phyloP scores from a whole-genome alignment of 805 yeast genomes.

The Candida sonorensis region DNA sequence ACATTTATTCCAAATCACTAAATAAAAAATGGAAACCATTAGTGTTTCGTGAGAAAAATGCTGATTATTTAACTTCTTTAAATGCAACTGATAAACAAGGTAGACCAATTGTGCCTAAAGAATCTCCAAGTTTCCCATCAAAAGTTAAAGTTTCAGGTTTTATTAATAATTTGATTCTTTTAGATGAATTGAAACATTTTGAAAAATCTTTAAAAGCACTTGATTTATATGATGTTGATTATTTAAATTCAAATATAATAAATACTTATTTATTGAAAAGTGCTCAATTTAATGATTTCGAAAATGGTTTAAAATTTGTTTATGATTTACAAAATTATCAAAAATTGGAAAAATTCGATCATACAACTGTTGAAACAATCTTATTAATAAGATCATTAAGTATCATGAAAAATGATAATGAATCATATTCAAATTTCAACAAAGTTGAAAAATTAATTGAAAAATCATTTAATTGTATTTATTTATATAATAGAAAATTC shows the following conservation, averaged over 20 bases:
- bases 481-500: background rate
- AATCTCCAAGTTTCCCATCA: slow-evolving; percentile 22
- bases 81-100: slow-evolving; percentile 21
- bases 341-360: slow-evolving; percentile 7
- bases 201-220: slow-evolving; percentile 10
- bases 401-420: slow-evolving; percentile 6
- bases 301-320: slow-evolving; percentile 13
- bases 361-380: slow-evolving; percentile 19
- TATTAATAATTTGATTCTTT: slow-evolving; percentile 15
- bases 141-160: slow-evolving; percentile 17
- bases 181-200: slow-evolving; percentile 19
- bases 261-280: slow-evolving; percentile 21
- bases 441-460: slow-evolving; percentile 11
- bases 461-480: slow-evolving; percentile 7
- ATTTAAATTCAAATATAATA: slow-evolving; percentile 17
- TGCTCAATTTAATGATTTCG: slow-evolving; percentile 16
- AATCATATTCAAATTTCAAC: slow-evolving; percentile 8
- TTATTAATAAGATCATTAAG: slow-evolving; percentile 19
- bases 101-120: slow-evolving; percentile 20
- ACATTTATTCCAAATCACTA: slow-evolving; percentile 17
- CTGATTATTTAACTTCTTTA: slow-evolving; percentile 12
- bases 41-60: slow-evolving; percentile 20
- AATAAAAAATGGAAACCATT: slow-evolving; percentile 17
- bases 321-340: slow-evolving; percentile 14
- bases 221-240: slow-evolving; percentile 12